Evolutionary conservation across 2,329 filamentous ascomycete genomes (phyloP).

Genomic region (Epichloe amarillans): DNA sequence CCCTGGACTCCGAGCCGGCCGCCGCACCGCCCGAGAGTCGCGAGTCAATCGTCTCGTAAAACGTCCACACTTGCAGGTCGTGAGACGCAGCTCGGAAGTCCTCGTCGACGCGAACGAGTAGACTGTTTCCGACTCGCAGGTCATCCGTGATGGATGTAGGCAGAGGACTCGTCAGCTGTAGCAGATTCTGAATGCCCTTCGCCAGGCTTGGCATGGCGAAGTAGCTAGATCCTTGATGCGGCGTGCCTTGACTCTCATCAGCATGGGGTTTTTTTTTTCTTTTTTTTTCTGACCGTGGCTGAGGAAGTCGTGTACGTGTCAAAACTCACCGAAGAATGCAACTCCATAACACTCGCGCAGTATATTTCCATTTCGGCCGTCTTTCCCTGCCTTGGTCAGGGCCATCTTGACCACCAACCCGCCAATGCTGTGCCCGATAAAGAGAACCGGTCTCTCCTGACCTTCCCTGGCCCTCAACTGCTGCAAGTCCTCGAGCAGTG

Average conservation of each 20-base stretch:
- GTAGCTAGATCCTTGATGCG: slow-evolving; percentile 50
- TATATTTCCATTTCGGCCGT: slow-evolving; percentile 27
- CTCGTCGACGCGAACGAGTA: slow-evolving; percentile 36
- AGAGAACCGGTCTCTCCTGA: slow-evolving; percentile 38
- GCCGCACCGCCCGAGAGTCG: slow-evolving; percentile 28
- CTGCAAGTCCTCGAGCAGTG: slow-evolving; percentile 30
- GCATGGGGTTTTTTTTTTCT: background rate
- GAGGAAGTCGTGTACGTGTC: no score
- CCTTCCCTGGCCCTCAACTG: slow-evolving; percentile 21
- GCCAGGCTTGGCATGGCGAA: slow-evolving; percentile 44
- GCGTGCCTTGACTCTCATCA: slow-evolving; percentile 30
- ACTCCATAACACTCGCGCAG: slow-evolving; percentile 45
- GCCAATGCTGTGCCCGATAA: slow-evolving; percentile 48
- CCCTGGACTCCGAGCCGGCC: slow-evolving; percentile 13
- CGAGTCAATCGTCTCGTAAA: slow-evolving; percentile 50
- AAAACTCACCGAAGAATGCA: slow-evolving; percentile 41
- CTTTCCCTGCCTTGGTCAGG: slow-evolving; percentile 32
- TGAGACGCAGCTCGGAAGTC: slow-evolving; percentile 42
- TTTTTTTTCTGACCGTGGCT: background rate
- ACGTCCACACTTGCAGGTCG: slow-evolving; percentile 48
- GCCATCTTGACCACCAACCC: slow-evolving; percentile 46
- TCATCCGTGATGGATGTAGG: slow-evolving; percentile 36
- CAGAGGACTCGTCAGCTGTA: slow-evolving; percentile 37
- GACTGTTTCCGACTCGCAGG: slow-evolving; percentile 35
- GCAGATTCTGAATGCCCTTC: slow-evolving; percentile 36